These are phyloP conservation scores for Knoxdaviesia proteae DNA, from an alignment of 2,329 filamentous ascomycete genomes.

Conservation along the genomic window DNA sequence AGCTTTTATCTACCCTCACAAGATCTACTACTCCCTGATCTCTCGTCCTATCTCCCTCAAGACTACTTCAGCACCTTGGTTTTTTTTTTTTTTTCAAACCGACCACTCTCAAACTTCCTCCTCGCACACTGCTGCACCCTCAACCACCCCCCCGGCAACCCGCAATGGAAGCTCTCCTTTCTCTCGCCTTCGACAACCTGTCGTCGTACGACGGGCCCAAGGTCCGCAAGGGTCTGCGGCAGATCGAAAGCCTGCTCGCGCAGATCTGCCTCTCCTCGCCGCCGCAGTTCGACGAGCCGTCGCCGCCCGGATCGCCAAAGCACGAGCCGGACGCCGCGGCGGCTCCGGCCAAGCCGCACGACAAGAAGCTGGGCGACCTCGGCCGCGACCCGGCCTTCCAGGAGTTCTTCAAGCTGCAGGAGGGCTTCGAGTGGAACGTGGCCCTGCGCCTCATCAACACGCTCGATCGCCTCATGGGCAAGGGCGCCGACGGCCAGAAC, in stretches of 20 bases:
- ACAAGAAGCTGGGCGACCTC: constrained; percentile 48
- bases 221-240: constrained; percentile 79
- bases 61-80: not conserved
- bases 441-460: constrained; percentile 68
- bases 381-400: constrained; percentile 71
- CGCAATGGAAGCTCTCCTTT: constrained; percentile 75
- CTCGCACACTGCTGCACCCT: not conserved
- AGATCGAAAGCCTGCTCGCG: constrained; percentile 82
- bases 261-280: constrained; percentile 66
- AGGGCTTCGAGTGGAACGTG: constrained; percentile 97
- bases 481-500: constrained; percentile 62
- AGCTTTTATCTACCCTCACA: not conserved
- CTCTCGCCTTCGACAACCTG: constrained; percentile 87
- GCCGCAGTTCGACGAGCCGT: constrained; percentile 5
- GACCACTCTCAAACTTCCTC: not conserved
- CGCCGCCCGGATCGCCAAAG: constrained; percentile 4
- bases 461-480: constrained; percentile 68
- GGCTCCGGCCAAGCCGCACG: constrained; percentile 16
- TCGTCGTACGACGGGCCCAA: constrained; percentile 79
- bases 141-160: constrained; percentile 4
- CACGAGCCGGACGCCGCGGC: constrained; percentile 10
- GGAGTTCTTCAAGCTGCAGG: constrained; percentile 91
- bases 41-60: not conserved
- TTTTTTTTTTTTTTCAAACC: not conserved
- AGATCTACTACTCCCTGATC: not conserved